These are phyloP conservation scores for Lobosporangium transversale DNA, from an alignment of 192 early-diverging fungal genomes.

Conservation along the genomic window DNA sequence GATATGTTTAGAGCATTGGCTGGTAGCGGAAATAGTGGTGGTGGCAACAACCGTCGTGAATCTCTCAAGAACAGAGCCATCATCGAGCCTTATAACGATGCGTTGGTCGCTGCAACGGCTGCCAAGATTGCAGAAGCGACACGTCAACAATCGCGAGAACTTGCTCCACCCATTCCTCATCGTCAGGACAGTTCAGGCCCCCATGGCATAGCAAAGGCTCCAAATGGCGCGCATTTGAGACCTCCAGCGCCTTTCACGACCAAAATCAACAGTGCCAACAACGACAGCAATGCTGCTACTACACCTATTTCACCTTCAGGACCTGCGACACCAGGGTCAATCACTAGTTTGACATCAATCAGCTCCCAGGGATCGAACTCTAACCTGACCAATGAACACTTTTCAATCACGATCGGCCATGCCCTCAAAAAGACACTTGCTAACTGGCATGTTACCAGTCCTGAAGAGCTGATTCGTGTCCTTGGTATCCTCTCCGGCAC, in stretches of 20 bases:
- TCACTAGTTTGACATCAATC: slow-evolving; percentile 17
- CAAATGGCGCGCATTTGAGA: slow-evolving; percentile 12
- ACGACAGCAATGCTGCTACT: too few relatives aligned
- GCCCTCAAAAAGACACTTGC: slow-evolving; percentile 90
- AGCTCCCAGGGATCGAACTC: slow-evolving; percentile 16
- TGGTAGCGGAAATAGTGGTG: neutral
- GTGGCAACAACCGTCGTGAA: slow-evolving; percentile 2
- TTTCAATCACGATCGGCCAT: slow-evolving; percentile 85
- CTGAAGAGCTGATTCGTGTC: slow-evolving; percentile 70
- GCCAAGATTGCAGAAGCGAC: slow-evolving; percentile 43
- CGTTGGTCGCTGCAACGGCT: slow-evolving; percentile 29
- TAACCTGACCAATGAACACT: slow-evolving; percentile 56
- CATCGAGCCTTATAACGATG: slow-evolving; percentile 29
- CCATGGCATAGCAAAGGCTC: neutral
- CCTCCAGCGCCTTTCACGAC: slow-evolving; percentile 9
- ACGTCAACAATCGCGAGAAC: slow-evolving; percentile 18
- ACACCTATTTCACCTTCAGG: too few relatives aligned
- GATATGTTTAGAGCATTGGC: slow-evolving; percentile 92
- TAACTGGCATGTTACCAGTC: slow-evolving; percentile 80
- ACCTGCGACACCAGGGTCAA: slow-evolving; percentile 11
- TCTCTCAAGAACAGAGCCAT: slow-evolving; percentile 12
- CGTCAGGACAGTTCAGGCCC: neutral
- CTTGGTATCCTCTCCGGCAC: slow-evolving; percentile 39
- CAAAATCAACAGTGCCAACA: too few relatives aligned
- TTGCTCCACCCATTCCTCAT: slow-evolving; percentile 2